Base-by-base conservation (phyloP, 169 alveolate species). In the Plasmodium vinckei region DNA sequence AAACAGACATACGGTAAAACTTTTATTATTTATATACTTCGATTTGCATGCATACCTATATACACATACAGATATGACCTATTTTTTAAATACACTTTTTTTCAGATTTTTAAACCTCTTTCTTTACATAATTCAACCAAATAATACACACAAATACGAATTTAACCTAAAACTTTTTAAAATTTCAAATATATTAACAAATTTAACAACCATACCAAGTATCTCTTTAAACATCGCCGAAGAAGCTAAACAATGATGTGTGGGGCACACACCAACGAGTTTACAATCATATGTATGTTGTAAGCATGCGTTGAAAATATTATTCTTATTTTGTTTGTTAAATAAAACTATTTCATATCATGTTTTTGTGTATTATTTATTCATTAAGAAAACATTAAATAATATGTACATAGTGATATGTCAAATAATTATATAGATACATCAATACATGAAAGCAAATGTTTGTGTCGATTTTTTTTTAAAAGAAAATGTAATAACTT, bases 41-140 rank as follows among this genome's bases (percentile, higher is more conserved):
- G 59, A 51, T 13, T 51, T 3, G 17, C 3, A 4, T 51, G 19
- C 21, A 19, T 15, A 39, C 72, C 12, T 17, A 2, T 12, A 5
- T 4, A 33, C 23, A 13, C 53, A 42, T 39, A 23, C 21, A 64
- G 5, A 44, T 64, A 33, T 33, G 1, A 7, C 3, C 42, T 33
- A 33, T 33, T 33, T 4, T 33, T 1, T 33, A 33, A 33, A 33
- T 33, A n/a, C 60, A 5, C 27, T 13, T 21, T n/a, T 53, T 9
- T 19, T 21, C 19, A 77, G 88, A 56, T 27, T 42, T 54, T 13
- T 77, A 13, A 77, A 33, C 39, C 68, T 77, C 3, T 56, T 77
- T 42, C 72, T 77, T 17, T 77, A 77, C 53, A 44, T 15, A 64
- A 77, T 77, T 23, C 88, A 77, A n/a, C 88, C 88, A 19, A 65